Evolutionary conservation across 2,329 filamentous ascomycete species (phyloP), one percentile per base, ranked within the genome.

Genomic region (Graphiopsis chlorocephala): DNA sequence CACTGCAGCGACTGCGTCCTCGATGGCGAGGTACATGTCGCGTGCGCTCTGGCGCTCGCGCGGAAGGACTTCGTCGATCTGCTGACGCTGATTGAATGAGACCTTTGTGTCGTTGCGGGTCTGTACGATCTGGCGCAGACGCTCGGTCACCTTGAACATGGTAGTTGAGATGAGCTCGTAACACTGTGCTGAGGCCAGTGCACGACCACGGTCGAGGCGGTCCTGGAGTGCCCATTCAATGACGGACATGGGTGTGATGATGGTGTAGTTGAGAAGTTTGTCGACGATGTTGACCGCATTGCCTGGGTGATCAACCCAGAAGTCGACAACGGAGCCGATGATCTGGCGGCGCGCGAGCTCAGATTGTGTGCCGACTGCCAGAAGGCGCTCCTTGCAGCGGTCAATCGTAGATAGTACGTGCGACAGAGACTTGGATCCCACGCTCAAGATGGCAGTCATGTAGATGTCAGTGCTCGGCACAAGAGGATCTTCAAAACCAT

Each of bases 341-440:
- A 99, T 96, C 78, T 99, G 95, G 48, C 88, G 86, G 47, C 93
- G 88, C 1, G 92, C 93, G 2, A 85, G 84, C 65, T 92, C 86
- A 0, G 91, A 94, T 53, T 87, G 84, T 1, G 88, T 84, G 0
- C 92, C 92, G 42, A 94, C 88, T 65, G 90, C 88, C 2, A 97
- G 82, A 0, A 99, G 87, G 31, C 93, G 88, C 63, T 94, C 91
- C 79, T 97, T 97, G 79, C 90, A 94, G 65, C 95, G 90, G 78
- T 99, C 95, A 69, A 99, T 97, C 76, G 91, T 96, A 10, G 93
- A 96, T 17, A 99, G 86, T 4, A 97, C 92, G 77, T 99, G 95
- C 14, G 93, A 97, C 33, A 99, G 86, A 0, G 94, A 97, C 79
- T 99, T 99, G 68, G 92, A 93, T 52, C 95, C 95, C 57, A 97